Evolutionary conservation across 2,329 filamentous ascomycete genomes (phyloP), one percentile per base, ranked within the genome.

Genomic region (Pseudopyrenochaeta lycopersici): DNA sequence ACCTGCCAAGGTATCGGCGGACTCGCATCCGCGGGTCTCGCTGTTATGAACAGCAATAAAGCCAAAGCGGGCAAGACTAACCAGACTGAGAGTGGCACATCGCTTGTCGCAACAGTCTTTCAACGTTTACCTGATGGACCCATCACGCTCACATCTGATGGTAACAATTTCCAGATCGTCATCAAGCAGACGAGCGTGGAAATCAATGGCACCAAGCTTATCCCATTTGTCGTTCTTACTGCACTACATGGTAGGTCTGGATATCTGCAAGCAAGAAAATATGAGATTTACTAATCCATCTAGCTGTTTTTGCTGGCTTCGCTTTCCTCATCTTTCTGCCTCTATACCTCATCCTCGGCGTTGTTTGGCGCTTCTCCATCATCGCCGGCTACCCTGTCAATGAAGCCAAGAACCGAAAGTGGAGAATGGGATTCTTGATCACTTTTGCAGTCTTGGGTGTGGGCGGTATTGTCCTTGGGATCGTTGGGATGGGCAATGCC

Each of bases 1-100:
- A 71, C 66, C 1, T 72, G 69, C 40, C 54, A 64, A 21, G 69
- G 69, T 2, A 51, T 72, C 21, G 69, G 69, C 2, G 69, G 69
- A 2, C 30, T 70, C 15, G 62, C 62, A 7, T 57, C 67, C 2
- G 52, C 62, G 14, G 60, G 40, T 3, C 45, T 68, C 0, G 69
- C 66, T 17, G 29, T 64, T 9, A 62, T 54, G 47, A 60, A 53
- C 20, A 55, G 54, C 1, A 52, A 46, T 10, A 60, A 60, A 15
- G 31, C 56, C 10, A 64, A 64, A 14, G 38, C 44, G 6, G 48
- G 43, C 14, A 43, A 53, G 17, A 46, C 44, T 29, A 29, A 29
- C 4, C 47, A 39, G 29, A 43, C 50, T 7, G 31, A 49, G 0
- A 38, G 29, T 3, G 44, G 42, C 7, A 21, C 35, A 4, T 56